A percentile compares a stretch with the other conserved stretches of the same genome.
phyloP scores from a whole-genome alignment of 805 yeast genomes.

The Candida vartiovaarae region DNA sequence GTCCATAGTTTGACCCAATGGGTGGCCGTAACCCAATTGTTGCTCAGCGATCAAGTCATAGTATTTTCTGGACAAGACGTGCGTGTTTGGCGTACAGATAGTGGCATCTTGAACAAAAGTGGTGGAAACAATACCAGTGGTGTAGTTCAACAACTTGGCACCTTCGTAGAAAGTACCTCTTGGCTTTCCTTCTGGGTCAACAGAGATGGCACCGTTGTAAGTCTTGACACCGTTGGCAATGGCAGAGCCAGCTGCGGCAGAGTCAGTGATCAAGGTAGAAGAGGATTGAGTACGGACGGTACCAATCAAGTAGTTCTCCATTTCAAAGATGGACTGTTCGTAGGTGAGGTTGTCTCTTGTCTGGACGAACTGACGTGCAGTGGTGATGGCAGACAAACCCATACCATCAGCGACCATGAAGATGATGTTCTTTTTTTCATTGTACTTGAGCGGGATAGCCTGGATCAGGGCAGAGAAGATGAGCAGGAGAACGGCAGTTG shows the following conservation, averaged over 20 bases:
- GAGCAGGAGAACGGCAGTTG: slow-evolving; percentile 17
- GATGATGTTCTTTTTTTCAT: slow-evolving; percentile 61
- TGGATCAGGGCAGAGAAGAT: slow-evolving; percentile 18
- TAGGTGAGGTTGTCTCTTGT: slow-evolving; percentile 40
- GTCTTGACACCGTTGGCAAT: slow-evolving; percentile 76
- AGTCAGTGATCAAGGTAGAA: slow-evolving; percentile 74
- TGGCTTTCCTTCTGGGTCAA: slow-evolving; percentile 55
- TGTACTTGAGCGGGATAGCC: slow-evolving; percentile 21
- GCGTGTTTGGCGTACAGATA: slow-evolving; percentile 82
- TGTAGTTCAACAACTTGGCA: slow-evolving; percentile 68
- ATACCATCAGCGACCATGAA: slow-evolving; percentile 90
- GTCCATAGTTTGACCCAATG: slow-evolving; percentile 73
- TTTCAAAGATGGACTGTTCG: slow-evolving; percentile 43
- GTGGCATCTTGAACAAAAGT: slow-evolving; percentile 92
- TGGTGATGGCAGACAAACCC: slow-evolving; percentile 80
- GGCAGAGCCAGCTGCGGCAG: slow-evolving; percentile 96
- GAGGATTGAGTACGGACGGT: slow-evolving; percentile 79
- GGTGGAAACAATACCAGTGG: slow-evolving; percentile 86
- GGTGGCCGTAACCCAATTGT: slow-evolving; percentile 65
- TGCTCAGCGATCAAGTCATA: slow-evolving; percentile 82
- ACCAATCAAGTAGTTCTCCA: slow-evolving; percentile 72
- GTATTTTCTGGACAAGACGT: slow-evolving; percentile 63
- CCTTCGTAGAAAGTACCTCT: slow-evolving; percentile 87
- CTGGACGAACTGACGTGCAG: slow-evolving; percentile 72
- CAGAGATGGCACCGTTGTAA: slow-evolving; percentile 92